Percentiles rank a stretch among this genome's conserved stretches.
These are phyloP conservation scores for Nitzschia inconspicua DNA, from an alignment of 108 stramenopile species.

Conservation along the genomic window DNA sequence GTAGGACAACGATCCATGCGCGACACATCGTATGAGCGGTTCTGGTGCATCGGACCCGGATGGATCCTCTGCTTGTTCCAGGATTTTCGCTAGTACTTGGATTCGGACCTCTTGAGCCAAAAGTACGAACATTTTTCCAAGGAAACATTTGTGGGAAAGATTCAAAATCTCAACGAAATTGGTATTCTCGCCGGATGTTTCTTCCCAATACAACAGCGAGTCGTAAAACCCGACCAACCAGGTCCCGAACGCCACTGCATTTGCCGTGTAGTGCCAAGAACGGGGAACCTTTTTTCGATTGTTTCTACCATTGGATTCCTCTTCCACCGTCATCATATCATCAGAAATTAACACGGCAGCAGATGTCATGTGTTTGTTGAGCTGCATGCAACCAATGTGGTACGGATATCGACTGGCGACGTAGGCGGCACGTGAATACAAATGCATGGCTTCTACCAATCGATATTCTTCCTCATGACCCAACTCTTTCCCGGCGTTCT, in stretches of 20 bases:
- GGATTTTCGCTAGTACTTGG: no score
- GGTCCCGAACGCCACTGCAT: constrained; percentile 36
- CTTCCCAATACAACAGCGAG: constrained; percentile 48
- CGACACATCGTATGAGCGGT: no score
- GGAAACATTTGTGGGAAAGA: constrained; percentile 32
- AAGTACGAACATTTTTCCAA: constrained; percentile 37
- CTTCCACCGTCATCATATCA: constrained; percentile 35
- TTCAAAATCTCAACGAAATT: constrained; percentile 50
- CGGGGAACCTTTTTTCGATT: constrained; percentile 4
- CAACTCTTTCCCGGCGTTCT: constrained; percentile 43
- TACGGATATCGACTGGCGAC: constrained; percentile 47
- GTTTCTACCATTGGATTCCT: constrained; percentile 3
- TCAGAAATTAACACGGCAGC: constrained; percentile 32
- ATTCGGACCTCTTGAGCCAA: constrained; percentile 35
- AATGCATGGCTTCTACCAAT: constrained; percentile 39
- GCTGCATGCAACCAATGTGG: constrained; percentile 34
- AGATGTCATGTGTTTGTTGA: constrained; percentile 53
- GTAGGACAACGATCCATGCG: no score
- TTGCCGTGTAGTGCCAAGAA: constrained; percentile 27
- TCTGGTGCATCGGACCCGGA: no score
- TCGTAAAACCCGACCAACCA: constrained; percentile 54
- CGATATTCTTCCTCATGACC: constrained; percentile 33
- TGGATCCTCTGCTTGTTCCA: no score
- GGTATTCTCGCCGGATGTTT: neutral
- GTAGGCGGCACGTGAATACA: constrained; percentile 39